A percentile compares a stretch with the other conserved stretches of the same genome.
Conservation (phyloP, 2,329 filamentous ascomycete species). For the Alternaria alternata region DNA sequence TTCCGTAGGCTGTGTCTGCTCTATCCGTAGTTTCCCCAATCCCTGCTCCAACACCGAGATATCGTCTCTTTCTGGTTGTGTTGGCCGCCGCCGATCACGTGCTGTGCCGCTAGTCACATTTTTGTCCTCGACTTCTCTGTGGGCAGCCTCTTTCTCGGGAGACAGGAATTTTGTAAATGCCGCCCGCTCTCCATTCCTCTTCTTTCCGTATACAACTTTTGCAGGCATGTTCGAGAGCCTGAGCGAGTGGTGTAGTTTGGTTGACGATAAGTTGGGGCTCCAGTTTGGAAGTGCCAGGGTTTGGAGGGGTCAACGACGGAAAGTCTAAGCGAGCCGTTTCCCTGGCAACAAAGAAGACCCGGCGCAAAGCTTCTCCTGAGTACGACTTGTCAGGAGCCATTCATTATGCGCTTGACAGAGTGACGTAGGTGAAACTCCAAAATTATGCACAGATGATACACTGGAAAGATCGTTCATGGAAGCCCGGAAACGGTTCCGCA, state of each 20-base stretch:
- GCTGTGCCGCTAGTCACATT: constrained; percentile 7
- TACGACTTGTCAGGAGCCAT: not conserved
- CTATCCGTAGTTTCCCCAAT: constrained; percentile 14
- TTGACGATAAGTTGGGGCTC: constrained; percentile 8
- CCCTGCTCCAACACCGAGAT: constrained; percentile 13
- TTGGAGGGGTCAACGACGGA: constrained; percentile 12
- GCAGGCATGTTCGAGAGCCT: constrained; percentile 26
- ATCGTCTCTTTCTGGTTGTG: constrained; percentile 6
- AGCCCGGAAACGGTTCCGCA: not conserved
- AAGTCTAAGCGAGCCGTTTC: constrained; percentile 19
- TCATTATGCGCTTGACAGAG: not conserved
- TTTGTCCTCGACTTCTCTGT: not conserved
- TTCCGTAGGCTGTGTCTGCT: not conserved
- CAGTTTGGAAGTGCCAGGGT: constrained; percentile 1
- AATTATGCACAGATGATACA: not conserved
- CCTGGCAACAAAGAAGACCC: not conserved
- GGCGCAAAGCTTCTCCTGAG: not conserved
- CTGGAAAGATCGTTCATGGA: not conserved
- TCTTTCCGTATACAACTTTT: constrained; percentile 37
- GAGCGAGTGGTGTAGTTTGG: constrained; percentile 8
- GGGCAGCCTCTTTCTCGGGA: constrained; percentile 33
- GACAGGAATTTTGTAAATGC: constrained; percentile 39
- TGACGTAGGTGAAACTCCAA: not conserved
- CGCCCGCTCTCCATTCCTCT: constrained; percentile 35
- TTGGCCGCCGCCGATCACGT: constrained; percentile 9